phyloP scores from a whole-genome alignment of 2,329 filamentous ascomycete genomes.

The Didymella pomorum region DNA sequence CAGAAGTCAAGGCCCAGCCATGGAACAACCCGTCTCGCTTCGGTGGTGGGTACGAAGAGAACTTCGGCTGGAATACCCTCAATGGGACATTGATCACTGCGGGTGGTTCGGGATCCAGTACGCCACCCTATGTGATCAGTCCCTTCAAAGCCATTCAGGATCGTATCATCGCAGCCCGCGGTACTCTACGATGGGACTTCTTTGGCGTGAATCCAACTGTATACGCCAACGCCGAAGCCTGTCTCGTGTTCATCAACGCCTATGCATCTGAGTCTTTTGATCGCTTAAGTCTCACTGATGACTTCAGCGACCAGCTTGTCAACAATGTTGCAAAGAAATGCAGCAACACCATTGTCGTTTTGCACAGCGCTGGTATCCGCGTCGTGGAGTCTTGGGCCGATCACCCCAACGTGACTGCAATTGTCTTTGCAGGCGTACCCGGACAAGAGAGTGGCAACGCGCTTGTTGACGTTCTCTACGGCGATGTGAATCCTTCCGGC shows the following conservation, averaged over 20 bases:
- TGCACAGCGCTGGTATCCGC: constrained; percentile 57
- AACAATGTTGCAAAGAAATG: constrained; percentile 57
- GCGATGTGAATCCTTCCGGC: constrained; percentile 75
- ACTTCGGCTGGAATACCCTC: constrained; percentile 44
- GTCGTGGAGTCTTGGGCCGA: constrained; percentile 77
- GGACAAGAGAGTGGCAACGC: constrained; percentile 83
- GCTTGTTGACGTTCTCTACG: constrained; percentile 80
- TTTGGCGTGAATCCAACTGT: constrained; percentile 41
- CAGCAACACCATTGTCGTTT: constrained; percentile 61
- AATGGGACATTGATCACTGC: constrained; percentile 55
- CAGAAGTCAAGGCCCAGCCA: constrained; percentile 44
- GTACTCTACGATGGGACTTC: constrained; percentile 49
- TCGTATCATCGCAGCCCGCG: constrained; percentile 39
- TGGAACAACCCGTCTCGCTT: constrained; percentile 51
- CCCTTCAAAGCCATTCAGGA: constrained; percentile 53
- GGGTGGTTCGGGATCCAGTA: constrained; percentile 52
- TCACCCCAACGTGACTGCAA: constrained; percentile 79
- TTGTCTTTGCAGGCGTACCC: constrained; percentile 79
- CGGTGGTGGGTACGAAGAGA: constrained; percentile 52
- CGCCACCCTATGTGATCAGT: constrained; percentile 51
- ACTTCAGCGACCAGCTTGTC: constrained; percentile 47
- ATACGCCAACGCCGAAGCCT: constrained; percentile 52
- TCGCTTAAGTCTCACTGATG: constrained; percentile 31
- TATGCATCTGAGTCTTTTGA: constrained; percentile 52
- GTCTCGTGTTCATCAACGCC: constrained; percentile 66